A percentile compares a stretch with the other conserved stretches of the same genome.
Conservation (phyloP, 208 protist species). For the Wallacemonas sp. region DNA sequence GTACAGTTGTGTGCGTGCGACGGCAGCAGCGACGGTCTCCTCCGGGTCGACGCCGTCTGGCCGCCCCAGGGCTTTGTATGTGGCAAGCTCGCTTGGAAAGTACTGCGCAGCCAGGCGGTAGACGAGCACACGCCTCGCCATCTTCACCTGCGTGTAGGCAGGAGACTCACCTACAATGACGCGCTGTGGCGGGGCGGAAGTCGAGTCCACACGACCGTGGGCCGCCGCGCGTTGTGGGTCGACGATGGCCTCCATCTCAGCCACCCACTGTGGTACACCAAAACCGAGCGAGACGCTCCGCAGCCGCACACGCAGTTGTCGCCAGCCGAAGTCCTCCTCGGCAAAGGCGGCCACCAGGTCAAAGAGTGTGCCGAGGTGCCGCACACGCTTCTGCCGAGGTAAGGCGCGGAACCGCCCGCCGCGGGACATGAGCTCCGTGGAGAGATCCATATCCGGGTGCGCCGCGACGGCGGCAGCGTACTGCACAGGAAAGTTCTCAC, state of each 20-base stretch:
- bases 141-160: constrained; percentile 51
- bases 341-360: constrained; percentile 68
- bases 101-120: constrained; percentile 75
- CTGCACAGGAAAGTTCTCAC: constrained; percentile 81
- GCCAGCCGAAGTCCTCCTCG: constrained; percentile 88
- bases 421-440: constrained; percentile 57
- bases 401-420: constrained; percentile 66
- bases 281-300: constrained; percentile 67
- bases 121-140: constrained; percentile 64
- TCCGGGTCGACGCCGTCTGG: constrained; percentile 59
- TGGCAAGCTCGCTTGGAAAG: constrained; percentile 73
- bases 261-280: constrained; percentile 81
- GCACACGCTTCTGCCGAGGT: constrained; percentile 84
- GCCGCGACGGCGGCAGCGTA: constrained; percentile 59
- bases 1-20: constrained; percentile 41
- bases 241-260: constrained; percentile 84
- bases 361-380: constrained; percentile 67
- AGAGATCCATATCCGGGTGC: constrained; percentile 83
- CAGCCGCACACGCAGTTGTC: constrained; percentile 72
- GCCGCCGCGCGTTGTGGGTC: constrained; percentile 15
- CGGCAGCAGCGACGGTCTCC: not conserved
- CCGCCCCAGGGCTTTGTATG: constrained; percentile 56
- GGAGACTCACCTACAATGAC: constrained; percentile 73
- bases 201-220: not conserved
- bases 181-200: not conserved